Evolutionary conservation across 1,139 yeast species (phyloP).

Genomic region (Lodderomyces pseudojiufengensis): DNA sequence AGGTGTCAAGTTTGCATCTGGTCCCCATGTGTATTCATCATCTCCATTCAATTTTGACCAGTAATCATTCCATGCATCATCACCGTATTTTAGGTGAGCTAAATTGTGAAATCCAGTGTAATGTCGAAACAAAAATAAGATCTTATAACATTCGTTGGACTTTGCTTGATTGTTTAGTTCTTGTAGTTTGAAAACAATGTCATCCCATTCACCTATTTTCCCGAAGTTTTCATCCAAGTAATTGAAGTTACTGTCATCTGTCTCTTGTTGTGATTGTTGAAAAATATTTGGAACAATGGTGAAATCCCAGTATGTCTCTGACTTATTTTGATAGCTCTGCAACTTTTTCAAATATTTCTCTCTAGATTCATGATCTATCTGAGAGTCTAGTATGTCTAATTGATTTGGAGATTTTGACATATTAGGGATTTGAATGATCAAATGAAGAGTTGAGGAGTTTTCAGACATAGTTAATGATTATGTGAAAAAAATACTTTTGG

Average conservation of each 20-base stretch:
- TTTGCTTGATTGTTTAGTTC: constrained; percentile 25
- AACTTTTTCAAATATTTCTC: constrained; percentile 16
- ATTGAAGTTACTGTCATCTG: constrained; percentile 37
- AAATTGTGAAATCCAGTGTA: constrained; percentile 47
- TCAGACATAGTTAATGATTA: too few species aligned
- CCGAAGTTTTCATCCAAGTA: constrained; percentile 42
- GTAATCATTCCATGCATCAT: constrained; percentile 40
- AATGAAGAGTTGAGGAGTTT: too few species aligned
- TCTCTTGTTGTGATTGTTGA: constrained; percentile 33
- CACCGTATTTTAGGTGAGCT: constrained; percentile 41
- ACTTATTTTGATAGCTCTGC: constrained; percentile 10
- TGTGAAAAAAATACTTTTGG: too few species aligned
- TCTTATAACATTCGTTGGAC: constrained; percentile 29
- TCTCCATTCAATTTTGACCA: constrained; percentile 44
- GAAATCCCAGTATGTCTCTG: constrained; percentile 29
- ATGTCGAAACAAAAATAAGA: constrained; percentile 43
- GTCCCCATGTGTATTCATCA: constrained; percentile 45
- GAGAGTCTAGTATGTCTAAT: constrained; percentile 15
- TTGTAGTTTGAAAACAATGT: constrained; percentile 22
- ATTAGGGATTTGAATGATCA: constrained; percentile 8
- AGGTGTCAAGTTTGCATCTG: constrained; percentile 44
- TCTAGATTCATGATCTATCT: constrained; percentile 12
- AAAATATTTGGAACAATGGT: constrained; percentile 36
- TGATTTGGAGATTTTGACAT: constrained; percentile 12
- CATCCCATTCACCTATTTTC: constrained; percentile 30